Base-by-base conservation (phyloP, 257 asterid species). In the Nicotiana sylvestris region DNA sequence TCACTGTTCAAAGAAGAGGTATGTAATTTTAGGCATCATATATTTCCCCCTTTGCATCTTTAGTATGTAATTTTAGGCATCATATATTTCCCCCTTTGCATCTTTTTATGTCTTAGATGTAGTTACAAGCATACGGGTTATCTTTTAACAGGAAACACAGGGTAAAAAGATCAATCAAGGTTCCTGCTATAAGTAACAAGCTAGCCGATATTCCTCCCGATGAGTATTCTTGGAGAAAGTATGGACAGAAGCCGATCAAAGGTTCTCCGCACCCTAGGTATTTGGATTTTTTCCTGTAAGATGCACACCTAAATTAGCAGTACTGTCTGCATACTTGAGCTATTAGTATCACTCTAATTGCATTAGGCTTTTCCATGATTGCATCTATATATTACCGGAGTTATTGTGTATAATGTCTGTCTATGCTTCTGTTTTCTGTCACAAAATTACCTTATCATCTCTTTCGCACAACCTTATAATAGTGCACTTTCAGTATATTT, bases 1-100 rank as follows among this genome's bases (percentile, higher is more conserved):
- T 84, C 99, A 92, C 83, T 95, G 99, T 85, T 91, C 97, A 8
- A 95, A 93, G 91, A 95, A 95, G 88, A 93, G 99, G 99, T 92
- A 27, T 51, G 65, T 76, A 85, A 30, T 81, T 21, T 77, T 69
- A 80, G 11, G 51, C 85, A 58, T 81, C 30, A 33, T 60, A 21
- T 1, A 17, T 8, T 68, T 53, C 10, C 43, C 17, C 16, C 29
- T 66, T 51, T 66, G 46, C 55, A 33, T 70, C 3, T n/a, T 46
- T 25, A 21, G 21, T 21, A 21, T 21, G 21, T 21, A 21, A 21
- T 21, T 21, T 77, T 69, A 80, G 11, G 51, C 85, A 58, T 81
- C 30, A 33, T 60, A 21, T 1, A 17, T 8, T 68, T 53, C 10
- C 43, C 17, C 16, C 29, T 66, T 51, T 66, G 46, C 55, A 33